Evolutionary conservation across 2,329 filamentous ascomycete species (phyloP).

Genomic region (Trichothecium roseum): DNA sequence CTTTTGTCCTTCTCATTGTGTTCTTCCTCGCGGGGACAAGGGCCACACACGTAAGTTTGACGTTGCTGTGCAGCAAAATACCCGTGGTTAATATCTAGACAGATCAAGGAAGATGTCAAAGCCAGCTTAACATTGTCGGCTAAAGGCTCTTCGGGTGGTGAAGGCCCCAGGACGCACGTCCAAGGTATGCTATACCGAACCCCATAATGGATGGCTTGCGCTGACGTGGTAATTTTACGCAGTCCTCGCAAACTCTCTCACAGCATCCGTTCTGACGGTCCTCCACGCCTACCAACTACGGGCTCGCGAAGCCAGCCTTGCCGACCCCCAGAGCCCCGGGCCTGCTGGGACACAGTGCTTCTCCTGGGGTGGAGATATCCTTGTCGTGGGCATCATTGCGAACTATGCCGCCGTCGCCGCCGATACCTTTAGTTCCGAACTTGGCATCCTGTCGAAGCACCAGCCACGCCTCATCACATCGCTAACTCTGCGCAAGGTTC

Average conservation of each 20-base stretch:
- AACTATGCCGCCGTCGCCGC: constrained; percentile 89
- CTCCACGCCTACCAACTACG: constrained; percentile 51
- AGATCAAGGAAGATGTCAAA: constrained; percentile 86
- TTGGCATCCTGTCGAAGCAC: constrained; percentile 74
- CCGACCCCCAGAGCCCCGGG: constrained; percentile 17
- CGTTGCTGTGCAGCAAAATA: neutral
- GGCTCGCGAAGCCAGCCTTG: constrained; percentile 30
- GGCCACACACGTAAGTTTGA: constrained; percentile 61
- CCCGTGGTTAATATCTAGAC: constrained; percentile 8
- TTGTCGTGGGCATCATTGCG: constrained; percentile 56
- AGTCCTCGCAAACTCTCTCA: constrained; percentile 78
- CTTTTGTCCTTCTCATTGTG: constrained; percentile 70
- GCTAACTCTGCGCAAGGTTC: constrained; percentile 63
- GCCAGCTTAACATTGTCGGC: constrained; percentile 69
- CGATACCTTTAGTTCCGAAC: constrained; percentile 90
- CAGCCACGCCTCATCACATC: constrained; percentile 81
- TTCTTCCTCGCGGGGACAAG: constrained; percentile 83
- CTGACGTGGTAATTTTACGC: too few species aligned
- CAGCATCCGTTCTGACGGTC: constrained; percentile 56
- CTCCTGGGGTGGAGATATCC: constrained; percentile 50
- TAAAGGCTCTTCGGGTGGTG: constrained; percentile 62
- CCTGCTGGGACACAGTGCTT: constrained; percentile 40
- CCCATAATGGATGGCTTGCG: too few species aligned
- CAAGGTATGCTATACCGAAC: constrained; percentile 48
- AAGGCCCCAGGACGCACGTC: constrained; percentile 72